A percentile compares a stretch with the other conserved stretches of the same genome.
These are phyloP conservation scores for Beauveria sp. DNA, from an alignment of 2,329 filamentous ascomycete species.

Conservation along the genomic window DNA sequence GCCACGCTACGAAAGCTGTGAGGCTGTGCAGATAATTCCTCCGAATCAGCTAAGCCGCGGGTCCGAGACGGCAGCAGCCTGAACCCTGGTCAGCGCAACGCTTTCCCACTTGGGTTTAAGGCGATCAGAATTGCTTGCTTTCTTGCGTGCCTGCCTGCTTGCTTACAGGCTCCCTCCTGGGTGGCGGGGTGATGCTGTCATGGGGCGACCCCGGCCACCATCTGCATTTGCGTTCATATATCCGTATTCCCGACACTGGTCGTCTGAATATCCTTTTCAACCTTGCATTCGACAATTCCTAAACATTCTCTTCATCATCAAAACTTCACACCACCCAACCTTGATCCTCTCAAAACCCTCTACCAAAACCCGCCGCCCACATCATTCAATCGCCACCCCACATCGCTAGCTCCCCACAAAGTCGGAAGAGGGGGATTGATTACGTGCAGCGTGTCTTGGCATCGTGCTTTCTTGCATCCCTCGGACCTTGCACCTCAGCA, in stretches of 20 bases:
- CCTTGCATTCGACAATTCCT: too few species aligned
- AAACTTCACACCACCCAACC: background rate
- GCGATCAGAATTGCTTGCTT: background rate
- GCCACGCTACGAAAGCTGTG: background rate
- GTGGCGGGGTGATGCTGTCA: too few species aligned
- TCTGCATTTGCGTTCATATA: too few species aligned
- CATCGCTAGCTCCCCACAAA: conserved; percentile 2
- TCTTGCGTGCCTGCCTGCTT: too few species aligned
- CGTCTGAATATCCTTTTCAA: too few species aligned
- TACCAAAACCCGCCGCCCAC: background rate
- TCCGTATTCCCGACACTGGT: too few species aligned
- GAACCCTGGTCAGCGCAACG: conserved; percentile 1
- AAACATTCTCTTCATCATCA: too few species aligned
- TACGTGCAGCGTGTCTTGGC: conserved; percentile 5
- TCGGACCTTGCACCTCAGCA: background rate
- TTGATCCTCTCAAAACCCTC: background rate
- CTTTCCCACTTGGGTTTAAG: background rate
- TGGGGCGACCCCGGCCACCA: too few species aligned
- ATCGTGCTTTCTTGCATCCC: background rate
- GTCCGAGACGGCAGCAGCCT: background rate
- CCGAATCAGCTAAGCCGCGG: background rate
- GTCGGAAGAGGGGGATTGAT: background rate
- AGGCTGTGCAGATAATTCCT: background rate
- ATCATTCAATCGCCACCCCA: background rate
- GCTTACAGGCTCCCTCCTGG: too few species aligned